Evolutionary conservation across 306 rosid species (phyloP).

Genomic region (Cucurbita pepo): DNA sequence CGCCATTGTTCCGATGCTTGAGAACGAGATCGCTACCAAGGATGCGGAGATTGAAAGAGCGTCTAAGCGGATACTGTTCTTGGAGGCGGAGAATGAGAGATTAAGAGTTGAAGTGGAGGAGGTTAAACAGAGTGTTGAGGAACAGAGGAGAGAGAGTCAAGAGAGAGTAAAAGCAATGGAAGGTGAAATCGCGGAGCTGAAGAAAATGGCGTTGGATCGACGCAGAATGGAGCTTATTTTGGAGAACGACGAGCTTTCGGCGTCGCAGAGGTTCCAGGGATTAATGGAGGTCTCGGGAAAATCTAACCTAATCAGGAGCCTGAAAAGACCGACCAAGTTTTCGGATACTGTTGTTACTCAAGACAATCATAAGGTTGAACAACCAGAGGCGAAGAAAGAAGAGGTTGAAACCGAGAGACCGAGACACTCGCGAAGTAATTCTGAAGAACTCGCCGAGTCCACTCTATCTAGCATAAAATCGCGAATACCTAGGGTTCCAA

Average conservation of each 20-base stretch:
- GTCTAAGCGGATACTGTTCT: constrained; percentile 17
- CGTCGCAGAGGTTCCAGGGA: constrained; percentile 55
- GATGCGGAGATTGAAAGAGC: constrained; percentile 39
- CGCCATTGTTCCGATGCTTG: constrained; percentile 66
- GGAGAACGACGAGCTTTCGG: constrained; percentile 34
- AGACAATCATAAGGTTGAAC: constrained; percentile 27
- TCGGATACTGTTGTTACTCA: constrained; percentile 12
- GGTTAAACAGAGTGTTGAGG: constrained; percentile 19
- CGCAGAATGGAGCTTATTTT: constrained; percentile 11
- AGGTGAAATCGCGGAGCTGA: constrained; percentile 44
- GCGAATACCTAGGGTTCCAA: constrained; percentile 76
- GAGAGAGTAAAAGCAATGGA: constrained; percentile 35
- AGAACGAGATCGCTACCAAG: constrained; percentile 42
- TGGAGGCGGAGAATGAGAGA: constrained; percentile 42
- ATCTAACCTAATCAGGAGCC: constrained; percentile 39
- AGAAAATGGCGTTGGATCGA: constrained; percentile 34
- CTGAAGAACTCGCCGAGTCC: constrained; percentile 68
- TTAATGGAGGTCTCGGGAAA: constrained; percentile 35
- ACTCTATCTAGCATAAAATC: constrained; percentile 36
- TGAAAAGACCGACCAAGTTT: constrained; percentile 33
- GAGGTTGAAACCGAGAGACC: constrained; percentile 35
- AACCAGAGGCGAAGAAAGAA: constrained; percentile 37
- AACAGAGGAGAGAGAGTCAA: constrained; percentile 28
- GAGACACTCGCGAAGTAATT: constrained; percentile 51
- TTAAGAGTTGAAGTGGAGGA: constrained; percentile 27